These are phyloP conservation scores for Penicillium paradoxum DNA, from an alignment of 495 filamentous ascomycete species.

Conservation along the genomic window DNA sequence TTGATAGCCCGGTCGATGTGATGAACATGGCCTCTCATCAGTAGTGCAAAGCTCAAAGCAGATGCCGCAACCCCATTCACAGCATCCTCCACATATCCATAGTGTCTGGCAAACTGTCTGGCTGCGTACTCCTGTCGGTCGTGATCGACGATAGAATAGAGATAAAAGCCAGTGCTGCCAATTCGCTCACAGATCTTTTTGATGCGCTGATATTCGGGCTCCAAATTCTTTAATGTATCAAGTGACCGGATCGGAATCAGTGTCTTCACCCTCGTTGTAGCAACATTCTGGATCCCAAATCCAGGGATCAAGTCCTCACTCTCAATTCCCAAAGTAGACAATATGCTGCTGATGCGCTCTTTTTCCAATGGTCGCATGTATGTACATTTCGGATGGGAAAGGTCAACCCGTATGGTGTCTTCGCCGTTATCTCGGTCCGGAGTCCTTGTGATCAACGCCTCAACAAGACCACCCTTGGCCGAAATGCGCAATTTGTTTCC, in stretches of 20 bases:
- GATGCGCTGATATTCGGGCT: background rate
- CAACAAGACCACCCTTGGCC: conserved; percentile 8
- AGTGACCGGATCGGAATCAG: conserved; percentile 5
- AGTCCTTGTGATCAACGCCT: background rate
- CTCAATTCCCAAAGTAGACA: conserved; percentile 1
- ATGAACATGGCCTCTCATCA: background rate
- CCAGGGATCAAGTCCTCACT: background rate
- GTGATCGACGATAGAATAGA: background rate
- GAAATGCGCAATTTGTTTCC: conserved; percentile 1
- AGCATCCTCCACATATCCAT: conserved; percentile 10
- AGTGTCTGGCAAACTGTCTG: conserved; percentile 6
- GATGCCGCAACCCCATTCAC: conserved; percentile 11
- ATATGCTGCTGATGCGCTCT: background rate
- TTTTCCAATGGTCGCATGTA: background rate
- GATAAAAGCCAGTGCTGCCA: conserved; percentile 9
- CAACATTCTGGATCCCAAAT: conserved; percentile 1
- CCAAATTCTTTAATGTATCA: background rate
- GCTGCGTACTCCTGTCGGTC: conserved; percentile 6
- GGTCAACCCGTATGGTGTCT: background rate
- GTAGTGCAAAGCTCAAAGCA: conserved; percentile 5
- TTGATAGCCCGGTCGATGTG: background rate
- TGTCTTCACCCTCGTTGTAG: conserved; percentile 4
- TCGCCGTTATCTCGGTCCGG: background rate
- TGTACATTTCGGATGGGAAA: background rate
- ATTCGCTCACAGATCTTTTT: conserved; percentile 3